Base-by-base conservation (phyloP, 164 flowering plant species). In the Stephania japonica region DNA sequence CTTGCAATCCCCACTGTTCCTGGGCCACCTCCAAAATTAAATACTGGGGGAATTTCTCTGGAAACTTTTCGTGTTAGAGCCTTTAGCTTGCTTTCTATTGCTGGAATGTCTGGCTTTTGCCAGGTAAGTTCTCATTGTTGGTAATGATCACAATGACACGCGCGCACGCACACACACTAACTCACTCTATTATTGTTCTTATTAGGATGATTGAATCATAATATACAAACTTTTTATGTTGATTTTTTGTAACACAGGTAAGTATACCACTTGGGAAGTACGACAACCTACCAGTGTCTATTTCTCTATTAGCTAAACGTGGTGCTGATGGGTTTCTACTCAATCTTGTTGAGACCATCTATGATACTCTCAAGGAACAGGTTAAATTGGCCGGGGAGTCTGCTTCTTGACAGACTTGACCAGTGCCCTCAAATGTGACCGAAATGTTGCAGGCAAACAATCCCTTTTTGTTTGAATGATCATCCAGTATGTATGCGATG, bases 21-120 rank as follows among this genome's bases (percentile, higher is more conserved):
- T 38, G 95, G 93, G 16, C 89, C 91, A 73, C 97, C 97, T 49
- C 94, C 95, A 43, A 87, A 89, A 80, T 85, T 91, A 42, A 86
- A 82, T 53, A 88, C 87, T 14, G 87, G 89, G 62, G 77, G 85
- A 24, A 62, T 75, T 23, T 6, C 79, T 21, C 80, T 92, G 66
- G 97, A 92, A 73, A 72, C 56, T 41, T 89, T 87, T 75, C 92
- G 91, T 44, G 87, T 77, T 25, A 84, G 83, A 75, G 97, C 97
- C 59, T 94, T 88, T 71, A 85, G 97, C 82, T 85, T 92, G 86
- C 84, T 89, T 12, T 88, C 97, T 65, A 83, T 94, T 71, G 87
- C 93, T 70, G 97, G 97, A 71, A 84, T 92, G 43, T 90, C 97
- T 61, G 98, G 97, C 41, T 88, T 86, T 77, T 92, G 98, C 77